These are phyloP conservation scores for Hysterangium stoloniferum DNA, from an alignment of 768 basidiomycete species.

Conservation along the genomic window DNA sequence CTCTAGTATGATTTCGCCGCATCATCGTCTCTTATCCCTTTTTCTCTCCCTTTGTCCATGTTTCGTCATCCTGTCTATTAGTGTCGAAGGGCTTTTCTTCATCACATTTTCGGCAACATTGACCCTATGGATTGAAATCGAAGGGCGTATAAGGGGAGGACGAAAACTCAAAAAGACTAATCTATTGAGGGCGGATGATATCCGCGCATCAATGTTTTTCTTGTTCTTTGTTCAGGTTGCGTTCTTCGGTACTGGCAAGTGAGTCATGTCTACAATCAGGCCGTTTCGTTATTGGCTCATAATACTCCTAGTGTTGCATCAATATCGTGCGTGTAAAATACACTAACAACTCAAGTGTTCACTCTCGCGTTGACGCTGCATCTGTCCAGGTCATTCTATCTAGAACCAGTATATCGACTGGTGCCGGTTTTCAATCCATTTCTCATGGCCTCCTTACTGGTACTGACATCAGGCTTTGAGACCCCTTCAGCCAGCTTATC, in stretches of 20 bases:
- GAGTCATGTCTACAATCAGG: constrained; percentile 26
- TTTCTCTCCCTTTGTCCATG: constrained; percentile 69
- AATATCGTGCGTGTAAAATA: constrained; percentile 51
- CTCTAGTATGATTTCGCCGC: constrained; percentile 28
- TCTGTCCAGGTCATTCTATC: constrained; percentile 63
- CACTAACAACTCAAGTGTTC: not conserved
- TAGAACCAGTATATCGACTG: constrained; percentile 81
- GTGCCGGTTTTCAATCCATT: constrained; percentile 84
- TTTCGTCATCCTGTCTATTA: constrained; percentile 76
- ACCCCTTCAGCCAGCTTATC: not conserved
- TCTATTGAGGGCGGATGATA: constrained; percentile 51
- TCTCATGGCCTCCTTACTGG: constrained; percentile 67
- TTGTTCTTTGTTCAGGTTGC: constrained; percentile 82
- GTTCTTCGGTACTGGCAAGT: constrained; percentile 84
- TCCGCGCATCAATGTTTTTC: constrained; percentile 74
- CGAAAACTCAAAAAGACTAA: constrained; percentile 24
- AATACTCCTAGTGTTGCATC: constrained; percentile 57
- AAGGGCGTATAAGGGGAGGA: constrained; percentile 24
- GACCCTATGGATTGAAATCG: constrained; percentile 60
- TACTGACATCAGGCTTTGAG: constrained; percentile 18
- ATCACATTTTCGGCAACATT: constrained; percentile 57
- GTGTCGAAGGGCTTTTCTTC: constrained; percentile 76
- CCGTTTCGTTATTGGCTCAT: not conserved
- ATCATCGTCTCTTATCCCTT: constrained; percentile 43
- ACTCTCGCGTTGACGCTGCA: not conserved